Conservation (phyloP, 1,284 basidiomycete species). For the Fomitopsis pinicola region DNA sequence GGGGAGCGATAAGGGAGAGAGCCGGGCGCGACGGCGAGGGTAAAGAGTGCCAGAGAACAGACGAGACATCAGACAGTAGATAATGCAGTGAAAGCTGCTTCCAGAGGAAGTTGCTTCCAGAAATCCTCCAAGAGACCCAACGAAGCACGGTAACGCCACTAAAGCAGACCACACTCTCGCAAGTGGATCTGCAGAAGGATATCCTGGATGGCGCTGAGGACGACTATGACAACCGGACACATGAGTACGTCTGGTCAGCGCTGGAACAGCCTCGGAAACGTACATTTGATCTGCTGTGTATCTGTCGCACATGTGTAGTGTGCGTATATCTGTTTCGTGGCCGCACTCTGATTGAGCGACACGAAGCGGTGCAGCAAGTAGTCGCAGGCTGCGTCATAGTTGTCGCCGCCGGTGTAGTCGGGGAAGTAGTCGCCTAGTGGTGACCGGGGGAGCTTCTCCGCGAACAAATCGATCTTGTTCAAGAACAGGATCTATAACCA, state of each 20-base stretch:
- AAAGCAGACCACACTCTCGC: conserved; percentile 83
- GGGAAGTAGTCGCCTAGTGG: conserved; percentile 91
- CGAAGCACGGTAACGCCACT: conserved; percentile 12
- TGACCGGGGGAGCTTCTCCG: conserved; percentile 86
- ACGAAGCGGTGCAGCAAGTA: conserved; percentile 88
- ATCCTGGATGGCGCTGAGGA: conserved; percentile 78
- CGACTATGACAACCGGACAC: conserved; percentile 43
- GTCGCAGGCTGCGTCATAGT: conserved; percentile 84
- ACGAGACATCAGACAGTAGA: conserved; percentile 10
- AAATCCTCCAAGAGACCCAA: background rate
- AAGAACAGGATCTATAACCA: conserved; percentile 72
- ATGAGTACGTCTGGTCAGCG: background rate
- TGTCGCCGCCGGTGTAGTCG: conserved; percentile 74
- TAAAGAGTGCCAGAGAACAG: conserved; percentile 3
- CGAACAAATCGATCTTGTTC: conserved; percentile 97
- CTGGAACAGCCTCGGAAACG: conserved; percentile 22
- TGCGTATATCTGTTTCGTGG: conserved; percentile 84
- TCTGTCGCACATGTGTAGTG: conserved; percentile 90
- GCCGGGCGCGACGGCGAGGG: conserved; percentile 8
- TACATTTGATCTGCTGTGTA: conserved; percentile 86
- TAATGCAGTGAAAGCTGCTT: conserved; percentile 6
- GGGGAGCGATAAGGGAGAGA: conserved; percentile 4
- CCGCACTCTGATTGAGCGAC: conserved; percentile 81
- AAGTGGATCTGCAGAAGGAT: conserved; percentile 81
- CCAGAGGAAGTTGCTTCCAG: background rate